Evolutionary conservation across 208 protist genomes (phyloP), one percentile per base, ranked within the genome.

Genomic region (Acanthamoeba castellanii): DNA sequence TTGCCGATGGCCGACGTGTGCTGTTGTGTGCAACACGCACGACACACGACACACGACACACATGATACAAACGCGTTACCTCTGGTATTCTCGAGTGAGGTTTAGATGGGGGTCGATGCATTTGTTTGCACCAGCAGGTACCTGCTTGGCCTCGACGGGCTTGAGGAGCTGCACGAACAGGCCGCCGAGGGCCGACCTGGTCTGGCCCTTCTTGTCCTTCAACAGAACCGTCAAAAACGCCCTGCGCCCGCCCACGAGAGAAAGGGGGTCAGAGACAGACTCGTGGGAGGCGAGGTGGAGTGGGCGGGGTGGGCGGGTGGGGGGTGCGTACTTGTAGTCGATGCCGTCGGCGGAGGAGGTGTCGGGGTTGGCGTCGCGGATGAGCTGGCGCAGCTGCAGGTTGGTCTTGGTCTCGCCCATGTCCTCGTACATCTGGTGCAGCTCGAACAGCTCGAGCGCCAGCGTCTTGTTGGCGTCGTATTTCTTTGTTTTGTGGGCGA

Each of bases 141-240:
- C 68, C 68, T 76, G 68, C 18, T 76, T 76, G 30, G 68, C 68
- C 34, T 76, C 68, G 5, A 76, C 68, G n/a, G 68, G 68, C 30
- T 76, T 34, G 34, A 76, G 68, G 0, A 76, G 68, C 68, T 76
- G 68, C 14, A 76, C 68, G 30, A 76, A 76, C 68, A 87, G 7
- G 45, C 78, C 78, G 45, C 47, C 50, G 1, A 52, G 30, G 30
- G 45, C 47, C 16, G 47, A 52, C 34, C 27, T 59, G 3, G 47
- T 87, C 47, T 61, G 42, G 5, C 78, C 78, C 50, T 87, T 87
- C 45, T 87, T 87, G 78, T 87, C 78, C 78, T 87, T 87, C 47
- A 87, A 16, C 47, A 87, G 42, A 14, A 87, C 78, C 7, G 78
- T 61, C 34, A 87, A 22, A 16, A 87, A 87, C 2, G 42, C 34